phyloP scores from a whole-genome alignment of 371 early-diverging fungal species.

The Coemansia sp. region DNA sequence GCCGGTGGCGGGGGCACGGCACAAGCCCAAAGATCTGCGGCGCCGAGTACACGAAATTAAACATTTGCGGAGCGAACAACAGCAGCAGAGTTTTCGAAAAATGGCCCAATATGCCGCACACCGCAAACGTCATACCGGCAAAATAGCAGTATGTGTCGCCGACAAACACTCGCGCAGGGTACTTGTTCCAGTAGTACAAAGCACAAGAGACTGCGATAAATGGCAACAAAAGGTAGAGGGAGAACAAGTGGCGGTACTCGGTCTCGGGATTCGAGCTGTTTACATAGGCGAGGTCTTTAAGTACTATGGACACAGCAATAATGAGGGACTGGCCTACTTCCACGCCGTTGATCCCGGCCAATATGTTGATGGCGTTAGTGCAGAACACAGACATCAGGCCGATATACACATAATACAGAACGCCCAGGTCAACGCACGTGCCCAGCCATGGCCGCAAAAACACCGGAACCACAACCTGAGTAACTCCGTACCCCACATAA shows the following conservation, averaged over 20 bases:
- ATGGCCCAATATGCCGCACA: conserved; percentile 91
- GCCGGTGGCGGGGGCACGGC: conserved; percentile 96
- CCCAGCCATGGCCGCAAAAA: conserved; percentile 75
- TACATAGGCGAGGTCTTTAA: conserved; percentile 74
- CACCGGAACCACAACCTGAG: conserved; percentile 82
- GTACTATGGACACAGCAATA: conserved; percentile 79
- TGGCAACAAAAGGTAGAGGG: conserved; percentile 87
- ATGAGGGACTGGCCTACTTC: conserved; percentile 93
- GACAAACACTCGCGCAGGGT: conserved; percentile 91
- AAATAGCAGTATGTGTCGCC: conserved; percentile 98
- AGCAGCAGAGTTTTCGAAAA: conserved; percentile 90
- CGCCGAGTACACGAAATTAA: conserved; percentile 93
- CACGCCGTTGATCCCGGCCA: conserved; percentile 98
- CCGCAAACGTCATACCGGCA: conserved; percentile 97
- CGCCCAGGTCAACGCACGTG: conserved; percentile 74
- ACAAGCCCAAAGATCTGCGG: conserved; percentile 94
- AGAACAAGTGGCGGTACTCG: conserved; percentile 73
- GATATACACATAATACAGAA: conserved; percentile 92
- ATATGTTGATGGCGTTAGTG: conserved; percentile 97
- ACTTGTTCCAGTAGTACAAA: conserved; percentile 84
- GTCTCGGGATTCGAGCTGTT: conserved; percentile 53
- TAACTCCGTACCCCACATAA: conserved; percentile 84
- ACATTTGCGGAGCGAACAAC: conserved; percentile 93
- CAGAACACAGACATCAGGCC: conserved; percentile 85
- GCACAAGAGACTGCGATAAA: conserved; percentile 83